Evolutionary conservation across 257 asterid species (phyloP).

Genomic region (Capsicum chinense): DNA sequence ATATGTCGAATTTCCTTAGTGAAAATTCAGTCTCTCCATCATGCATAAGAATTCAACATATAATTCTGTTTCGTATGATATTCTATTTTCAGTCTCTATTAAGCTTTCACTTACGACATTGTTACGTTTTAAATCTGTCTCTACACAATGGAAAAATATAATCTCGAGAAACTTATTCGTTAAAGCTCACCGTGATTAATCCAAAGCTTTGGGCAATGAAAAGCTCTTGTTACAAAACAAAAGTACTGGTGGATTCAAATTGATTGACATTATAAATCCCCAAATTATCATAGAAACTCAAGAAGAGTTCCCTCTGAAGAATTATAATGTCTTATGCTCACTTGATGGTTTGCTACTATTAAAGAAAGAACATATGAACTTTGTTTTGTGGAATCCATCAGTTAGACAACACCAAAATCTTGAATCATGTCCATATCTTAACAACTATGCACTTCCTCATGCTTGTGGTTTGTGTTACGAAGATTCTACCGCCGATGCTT

Average conservation of each 20-base stretch:
- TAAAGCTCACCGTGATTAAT: neutral
- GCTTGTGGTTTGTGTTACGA: neutral
- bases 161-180: neutral
- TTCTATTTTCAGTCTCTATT: neutral
- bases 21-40: neutral
- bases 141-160: neutral
- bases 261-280: neutral
- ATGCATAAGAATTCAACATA: neutral
- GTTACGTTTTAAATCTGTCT: neutral
- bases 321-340: neutral
- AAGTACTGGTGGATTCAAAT: neutral
- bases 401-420: neutral
- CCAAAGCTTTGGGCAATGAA: neutral
- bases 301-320: neutral
- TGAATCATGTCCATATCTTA: neutral
- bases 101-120: neutral
- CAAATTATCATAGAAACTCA: neutral
- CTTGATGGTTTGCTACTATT: neutral
- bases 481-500: neutral
- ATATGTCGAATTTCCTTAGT: neutral
- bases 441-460: neutral
- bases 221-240: neutral
- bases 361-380: neutral
- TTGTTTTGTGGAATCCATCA: slow-evolving; percentile 9
- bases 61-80: neutral